A percentile compares a stretch with the other conserved stretches of the same genome.
Evolutionary conservation across 2,329 filamentous ascomycete species (phyloP).

Genomic region (Curvularia lunata): DNA sequence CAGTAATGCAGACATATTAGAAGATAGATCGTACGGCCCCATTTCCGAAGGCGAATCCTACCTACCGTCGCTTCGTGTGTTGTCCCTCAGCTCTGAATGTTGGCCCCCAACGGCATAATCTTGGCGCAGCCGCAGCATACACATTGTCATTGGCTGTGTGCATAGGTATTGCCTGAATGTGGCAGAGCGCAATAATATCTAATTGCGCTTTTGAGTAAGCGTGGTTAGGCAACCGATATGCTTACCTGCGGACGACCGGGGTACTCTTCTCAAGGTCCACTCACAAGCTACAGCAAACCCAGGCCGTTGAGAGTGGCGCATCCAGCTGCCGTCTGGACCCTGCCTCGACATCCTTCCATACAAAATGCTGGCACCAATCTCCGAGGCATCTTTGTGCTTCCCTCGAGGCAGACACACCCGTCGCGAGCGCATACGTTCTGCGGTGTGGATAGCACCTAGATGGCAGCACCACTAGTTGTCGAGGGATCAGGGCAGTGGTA

Average conservation of each 20-base stretch:
- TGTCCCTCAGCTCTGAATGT: background rate
- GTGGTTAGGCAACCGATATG: background rate
- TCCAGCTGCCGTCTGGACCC: background rate
- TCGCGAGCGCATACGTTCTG: background rate
- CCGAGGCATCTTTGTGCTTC: background rate
- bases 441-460: background rate
- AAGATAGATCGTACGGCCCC: background rate
- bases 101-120: constrained; percentile 4
- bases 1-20: background rate
- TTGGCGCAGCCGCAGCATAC: background rate
- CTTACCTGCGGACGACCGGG: background rate
- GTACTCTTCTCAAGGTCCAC: background rate
- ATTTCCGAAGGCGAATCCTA: background rate
- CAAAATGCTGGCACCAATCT: background rate
- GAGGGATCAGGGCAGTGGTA: background rate
- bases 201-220: background rate
- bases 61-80: background rate
- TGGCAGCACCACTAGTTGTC: background rate
- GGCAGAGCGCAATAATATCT: background rate
- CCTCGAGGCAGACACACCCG: background rate
- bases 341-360: background rate
- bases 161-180: background rate
- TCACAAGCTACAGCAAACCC: background rate
- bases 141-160: background rate
- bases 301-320: background rate